A percentile compares a stretch with the other conserved stretches of the same genome.
These are phyloP conservation scores for Nemania serpens DNA, from an alignment of 2,329 filamentous ascomycete species.

Conservation along the genomic window DNA sequence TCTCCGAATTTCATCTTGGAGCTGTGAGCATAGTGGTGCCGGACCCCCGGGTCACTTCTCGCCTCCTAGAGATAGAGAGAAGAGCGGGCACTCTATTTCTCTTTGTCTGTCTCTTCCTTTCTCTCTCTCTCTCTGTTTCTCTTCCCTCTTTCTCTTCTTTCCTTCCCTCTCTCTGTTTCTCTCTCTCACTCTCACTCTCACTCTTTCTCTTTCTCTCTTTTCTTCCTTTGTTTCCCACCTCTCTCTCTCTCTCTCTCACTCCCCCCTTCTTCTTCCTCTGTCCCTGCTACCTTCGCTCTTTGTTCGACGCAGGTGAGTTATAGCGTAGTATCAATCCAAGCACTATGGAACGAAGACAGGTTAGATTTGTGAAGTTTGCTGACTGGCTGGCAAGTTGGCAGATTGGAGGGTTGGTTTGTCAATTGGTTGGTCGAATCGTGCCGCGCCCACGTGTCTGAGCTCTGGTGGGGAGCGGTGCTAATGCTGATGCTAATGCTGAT, in stretches of 20 bases:
- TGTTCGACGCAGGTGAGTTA: too few relatives aligned
- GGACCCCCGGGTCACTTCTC: slow-evolving; percentile 12
- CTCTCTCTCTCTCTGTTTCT: too few relatives aligned
- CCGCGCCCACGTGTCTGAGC: too few relatives aligned
- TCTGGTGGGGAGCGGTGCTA: background rate
- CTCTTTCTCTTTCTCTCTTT: background rate
- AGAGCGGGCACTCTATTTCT: too few relatives aligned
- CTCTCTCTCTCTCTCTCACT: background rate
- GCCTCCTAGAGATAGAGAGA: background rate
- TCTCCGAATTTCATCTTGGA: slow-evolving; percentile 74
- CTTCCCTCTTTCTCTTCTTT: too few relatives aligned
- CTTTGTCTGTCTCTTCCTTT: too few relatives aligned
- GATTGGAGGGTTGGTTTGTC: background rate
- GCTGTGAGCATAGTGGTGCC: slow-evolving; percentile 19
- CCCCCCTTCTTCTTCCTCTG: too few relatives aligned
- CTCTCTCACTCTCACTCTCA: background rate
- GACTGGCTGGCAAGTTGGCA: background rate
- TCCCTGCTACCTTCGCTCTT: background rate
- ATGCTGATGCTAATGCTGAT: background rate
- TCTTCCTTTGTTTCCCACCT: too few relatives aligned
- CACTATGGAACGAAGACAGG: too few relatives aligned
- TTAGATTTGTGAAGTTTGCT: background rate
- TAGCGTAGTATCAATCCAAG: too few relatives aligned
- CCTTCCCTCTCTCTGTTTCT: background rate
- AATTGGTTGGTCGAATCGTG: too few relatives aligned